Percentiles rank a stretch among this genome's conserved stretches.
Evolutionary conservation across 305 asterid genomes (phyloP).

Genomic region (Plantago lanceolata): DNA sequence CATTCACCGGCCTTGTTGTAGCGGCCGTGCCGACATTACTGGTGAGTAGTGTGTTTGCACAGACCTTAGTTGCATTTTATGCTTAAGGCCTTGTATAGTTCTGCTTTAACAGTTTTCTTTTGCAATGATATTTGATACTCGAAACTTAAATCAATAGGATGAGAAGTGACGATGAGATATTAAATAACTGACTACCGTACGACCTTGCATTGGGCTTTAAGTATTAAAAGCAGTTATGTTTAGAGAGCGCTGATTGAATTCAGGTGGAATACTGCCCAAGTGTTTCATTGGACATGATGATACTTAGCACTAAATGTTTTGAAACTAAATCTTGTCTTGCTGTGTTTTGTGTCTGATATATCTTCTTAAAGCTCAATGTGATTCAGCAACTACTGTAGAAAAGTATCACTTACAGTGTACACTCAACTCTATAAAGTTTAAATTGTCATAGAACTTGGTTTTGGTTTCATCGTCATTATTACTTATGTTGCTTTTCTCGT

Average conservation of each 20-base stretch:
- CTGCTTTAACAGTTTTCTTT: not conserved
- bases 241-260: not conserved
- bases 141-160: not conserved
- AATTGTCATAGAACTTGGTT: not conserved
- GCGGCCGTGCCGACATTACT: slow-evolving; percentile 76
- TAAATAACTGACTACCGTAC: no score
- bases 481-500: not conserved
- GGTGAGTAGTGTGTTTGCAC: slow-evolving; percentile 51
- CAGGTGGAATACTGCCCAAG: no score
- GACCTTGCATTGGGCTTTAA: no score
- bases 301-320: not conserved
- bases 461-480: not conserved
- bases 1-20: slow-evolving; percentile 61
- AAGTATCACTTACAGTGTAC: no score
- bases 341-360: not conserved
- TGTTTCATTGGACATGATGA: no score
- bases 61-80: not conserved
- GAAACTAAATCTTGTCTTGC: not conserved
- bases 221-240: no score
- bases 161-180: not conserved
- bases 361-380: not conserved
- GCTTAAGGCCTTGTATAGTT: not conserved
- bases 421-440: no score
- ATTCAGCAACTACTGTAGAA: no score
- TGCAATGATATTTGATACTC: no score